A percentile compares a stretch with the other conserved stretches of the same genome.
These are phyloP conservation scores for Coemansia sp. DNA, from an alignment of 192 early-diverging fungal genomes.

Conservation along the genomic window DNA sequence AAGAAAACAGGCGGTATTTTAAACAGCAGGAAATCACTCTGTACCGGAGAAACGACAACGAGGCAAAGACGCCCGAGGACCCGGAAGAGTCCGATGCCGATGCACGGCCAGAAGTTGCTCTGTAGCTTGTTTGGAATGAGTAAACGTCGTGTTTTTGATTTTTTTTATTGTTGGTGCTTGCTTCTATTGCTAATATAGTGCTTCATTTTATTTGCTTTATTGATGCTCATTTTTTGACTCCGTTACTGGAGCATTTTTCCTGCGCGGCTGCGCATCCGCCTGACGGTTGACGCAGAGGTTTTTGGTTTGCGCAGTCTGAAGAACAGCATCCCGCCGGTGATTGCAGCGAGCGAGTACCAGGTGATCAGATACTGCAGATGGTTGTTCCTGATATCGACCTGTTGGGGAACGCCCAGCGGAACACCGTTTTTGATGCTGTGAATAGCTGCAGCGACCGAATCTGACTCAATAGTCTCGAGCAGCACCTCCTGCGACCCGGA, in stretches of 20 bases:
- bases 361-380: constrained; percentile 88
- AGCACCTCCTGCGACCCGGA: constrained; percentile 66
- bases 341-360: constrained; percentile 75
- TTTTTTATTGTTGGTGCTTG: neutral
- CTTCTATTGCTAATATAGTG: too few relatives aligned
- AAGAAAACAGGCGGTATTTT: constrained; percentile 98
- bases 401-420: constrained; percentile 70
- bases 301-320: constrained; percentile 61
- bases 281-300: constrained; percentile 31
- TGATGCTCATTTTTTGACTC: constrained; percentile 8
- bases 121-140: too few relatives aligned
- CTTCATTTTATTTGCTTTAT: too few relatives aligned
- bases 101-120: neutral
- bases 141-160: too few relatives aligned
- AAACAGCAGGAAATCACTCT: constrained; percentile 98
- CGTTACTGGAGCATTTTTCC: constrained; percentile 22
- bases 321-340: constrained; percentile 69
- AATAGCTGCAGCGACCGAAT: constrained; percentile 28
- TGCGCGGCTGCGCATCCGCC: constrained; percentile 39
- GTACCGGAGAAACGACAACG: constrained; percentile 61
- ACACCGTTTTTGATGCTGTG: constrained; percentile 55
- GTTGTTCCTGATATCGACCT: constrained; percentile 79
- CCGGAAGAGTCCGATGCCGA: neutral
- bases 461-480: constrained; percentile 73
- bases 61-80: constrained; percentile 13